Base-by-base conservation (phyloP, 768 basidiomycete genomes). In the Amyloporia xantha region DNA sequence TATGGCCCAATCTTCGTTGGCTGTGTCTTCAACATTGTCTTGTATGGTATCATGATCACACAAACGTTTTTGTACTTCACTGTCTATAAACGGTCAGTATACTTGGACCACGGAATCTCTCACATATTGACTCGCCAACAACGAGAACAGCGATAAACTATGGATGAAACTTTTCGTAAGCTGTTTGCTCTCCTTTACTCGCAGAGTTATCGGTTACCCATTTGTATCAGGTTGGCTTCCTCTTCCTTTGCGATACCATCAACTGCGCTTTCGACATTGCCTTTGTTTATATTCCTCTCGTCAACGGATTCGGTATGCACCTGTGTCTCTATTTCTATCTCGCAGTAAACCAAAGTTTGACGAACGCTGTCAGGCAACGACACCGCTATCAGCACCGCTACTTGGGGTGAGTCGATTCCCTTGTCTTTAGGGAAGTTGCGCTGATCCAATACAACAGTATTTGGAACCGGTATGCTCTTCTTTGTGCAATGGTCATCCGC, bases 1-100 rank as follows among this genome's bases (percentile, higher is more conserved):
- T 73, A 74, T 56, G 73, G 74, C 23, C 73, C 73, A 11, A 73
- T 76, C 61, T 66, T 76, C 54, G 69, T 77, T 38, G 75, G 74
- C n/a, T 66, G 70, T 47, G 57, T 68, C 12, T 57, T 77, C 60
- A 77, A 76, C 50, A 58, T 75, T 19, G 46, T 75, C 12, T 65
- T 77, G 9, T 75, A 73, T 50, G 76, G 75, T 1, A 71, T 77
- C 38, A 75, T 75, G 70, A 68, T 73, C 41, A 69, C 68, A 0
- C 71, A 81, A 59, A 61, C 69, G 9, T 72, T 73, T 49, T 33
- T 79, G 4, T 79, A 79, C 59, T 73, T 66, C 55, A 68, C 65
- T 39, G 65, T 68, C 0, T 72, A 64, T 59, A 71, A 70, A 50
- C 58, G 54, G 76, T 67, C 30, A 51, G 62, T 56, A 2, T 24